Evolutionary conservation across 768 basidiomycete species (phyloP).

Genomic region (Tylopilus felleus): DNA sequence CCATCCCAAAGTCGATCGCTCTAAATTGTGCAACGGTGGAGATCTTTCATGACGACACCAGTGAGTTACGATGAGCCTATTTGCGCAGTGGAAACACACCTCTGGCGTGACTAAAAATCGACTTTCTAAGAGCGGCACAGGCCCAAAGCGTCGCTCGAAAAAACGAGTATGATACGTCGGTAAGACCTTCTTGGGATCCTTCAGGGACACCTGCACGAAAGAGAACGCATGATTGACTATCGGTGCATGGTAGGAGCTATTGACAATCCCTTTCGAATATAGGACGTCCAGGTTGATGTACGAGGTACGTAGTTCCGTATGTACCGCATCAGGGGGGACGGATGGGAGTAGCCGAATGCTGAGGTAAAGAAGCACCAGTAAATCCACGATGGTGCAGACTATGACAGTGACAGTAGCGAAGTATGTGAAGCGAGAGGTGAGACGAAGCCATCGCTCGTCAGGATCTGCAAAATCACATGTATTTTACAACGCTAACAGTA

Average conservation of each 20-base stretch:
- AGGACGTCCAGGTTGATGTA: not conserved
- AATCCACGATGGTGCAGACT: not conserved
- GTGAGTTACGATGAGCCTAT: not conserved
- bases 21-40: slow-evolving; percentile 1
- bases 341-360: not conserved
- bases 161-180: not conserved
- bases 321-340: not conserved
- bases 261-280: not conserved
- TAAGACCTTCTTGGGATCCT: not conserved
- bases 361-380: not conserved
- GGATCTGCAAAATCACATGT: not conserved
- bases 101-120: not conserved
- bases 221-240: not conserved
- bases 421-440: not conserved
- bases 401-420: not conserved
- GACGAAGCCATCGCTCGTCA: not conserved
- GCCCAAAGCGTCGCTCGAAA: not conserved
- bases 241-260: not conserved
- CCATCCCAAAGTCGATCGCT: slow-evolving; percentile 5
- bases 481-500: too few species aligned
- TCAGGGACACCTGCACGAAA: not conserved
- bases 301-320: not conserved
- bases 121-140: not conserved
- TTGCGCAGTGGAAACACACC: not conserved
- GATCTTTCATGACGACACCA: not conserved